phyloP scores from a whole-genome alignment of 345 rosid species.

The Noccaea caerulescens region DNA sequence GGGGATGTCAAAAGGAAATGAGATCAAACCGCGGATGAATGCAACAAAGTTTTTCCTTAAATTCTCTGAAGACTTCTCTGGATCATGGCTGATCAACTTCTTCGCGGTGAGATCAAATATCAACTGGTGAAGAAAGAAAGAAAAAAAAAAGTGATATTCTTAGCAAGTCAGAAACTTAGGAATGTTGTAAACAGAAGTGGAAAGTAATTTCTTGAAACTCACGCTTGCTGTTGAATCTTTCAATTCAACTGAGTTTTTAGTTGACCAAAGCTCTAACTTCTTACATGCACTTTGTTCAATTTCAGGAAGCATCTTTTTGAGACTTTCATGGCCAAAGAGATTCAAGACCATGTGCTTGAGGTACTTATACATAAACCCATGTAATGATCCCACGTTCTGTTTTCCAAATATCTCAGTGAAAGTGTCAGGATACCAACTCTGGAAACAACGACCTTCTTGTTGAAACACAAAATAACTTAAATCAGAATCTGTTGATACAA shows the following conservation, averaged over 20 bases:
- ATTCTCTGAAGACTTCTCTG: slow-evolving; percentile 34
- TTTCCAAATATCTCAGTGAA: slow-evolving; percentile 86
- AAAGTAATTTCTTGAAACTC: slow-evolving; percentile 36
- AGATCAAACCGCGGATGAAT: slow-evolving; percentile 45
- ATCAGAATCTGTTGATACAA: slow-evolving; percentile 86
- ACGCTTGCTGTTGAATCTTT: slow-evolving; percentile 86
- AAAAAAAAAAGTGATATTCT: background rate
- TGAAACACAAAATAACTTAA: slow-evolving; percentile 82
- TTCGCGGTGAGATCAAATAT: slow-evolving; percentile 39
- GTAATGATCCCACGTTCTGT: slow-evolving; percentile 81
- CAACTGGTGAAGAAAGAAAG: slow-evolving; percentile 31
- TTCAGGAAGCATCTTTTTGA: slow-evolving; percentile 80
- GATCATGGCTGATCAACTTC: slow-evolving; percentile 38
- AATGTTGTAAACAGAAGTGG: background rate
- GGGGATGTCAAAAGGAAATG: slow-evolving; percentile 46
- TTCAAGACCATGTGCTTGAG: slow-evolving; percentile 83
- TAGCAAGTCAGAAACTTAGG: background rate
- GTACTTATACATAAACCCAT: slow-evolving; percentile 87
- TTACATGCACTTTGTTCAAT: slow-evolving; percentile 57
- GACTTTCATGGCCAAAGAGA: slow-evolving; percentile 81
- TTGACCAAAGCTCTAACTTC: slow-evolving; percentile 66
- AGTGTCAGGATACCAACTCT: slow-evolving; percentile 98
- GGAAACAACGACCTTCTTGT: slow-evolving; percentile 81
- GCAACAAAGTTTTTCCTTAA: slow-evolving; percentile 37
- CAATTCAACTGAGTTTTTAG: slow-evolving; percentile 56